Conservation (phyloP, 2,329 filamentous ascomycete species). For the Ascosphaera apis region DNA sequence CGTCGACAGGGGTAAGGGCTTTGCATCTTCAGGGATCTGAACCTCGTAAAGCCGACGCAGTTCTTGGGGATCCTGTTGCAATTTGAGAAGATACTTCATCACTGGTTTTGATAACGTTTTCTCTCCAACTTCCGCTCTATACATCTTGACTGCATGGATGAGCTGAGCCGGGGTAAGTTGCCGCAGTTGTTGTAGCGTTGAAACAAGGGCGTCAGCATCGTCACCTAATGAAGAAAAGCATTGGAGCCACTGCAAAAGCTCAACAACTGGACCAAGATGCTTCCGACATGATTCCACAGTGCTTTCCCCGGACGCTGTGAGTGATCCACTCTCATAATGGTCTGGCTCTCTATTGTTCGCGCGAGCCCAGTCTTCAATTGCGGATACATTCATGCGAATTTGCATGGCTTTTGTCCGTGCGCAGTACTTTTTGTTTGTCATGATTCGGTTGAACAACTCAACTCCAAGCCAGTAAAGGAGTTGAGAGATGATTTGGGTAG, state of each 20-base stretch:
- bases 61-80: conserved; percentile 51
- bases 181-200: conserved; percentile 72
- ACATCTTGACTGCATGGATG: conserved; percentile 77
- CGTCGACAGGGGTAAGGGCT: not conserved
- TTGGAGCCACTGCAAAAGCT: conserved; percentile 90
- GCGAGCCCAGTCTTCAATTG: conserved; percentile 85
- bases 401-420: conserved; percentile 98
- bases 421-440: conserved; percentile 86
- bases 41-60: conserved; percentile 16
- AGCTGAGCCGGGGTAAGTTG: conserved; percentile 68
- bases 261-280: conserved; percentile 75
- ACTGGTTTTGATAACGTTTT: conserved; percentile 75
- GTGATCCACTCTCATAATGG: conserved; percentile 83
- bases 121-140: conserved; percentile 84
- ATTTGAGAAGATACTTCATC: conserved; percentile 58
- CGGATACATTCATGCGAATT: conserved; percentile 95
- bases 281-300: conserved; percentile 64
- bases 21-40: conserved; percentile 3
- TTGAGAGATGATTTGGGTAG: conserved; percentile 72
- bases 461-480: conserved; percentile 90
- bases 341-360: conserved; percentile 84
- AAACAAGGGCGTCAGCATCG: conserved; percentile 69
- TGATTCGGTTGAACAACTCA: conserved; percentile 92
- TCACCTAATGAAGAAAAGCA: conserved; percentile 89
- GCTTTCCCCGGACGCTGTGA: conserved; percentile 60